Conservation (phyloP, 108 stramenopile species). For the Cyclotella choctawhatcheeana region DNA sequence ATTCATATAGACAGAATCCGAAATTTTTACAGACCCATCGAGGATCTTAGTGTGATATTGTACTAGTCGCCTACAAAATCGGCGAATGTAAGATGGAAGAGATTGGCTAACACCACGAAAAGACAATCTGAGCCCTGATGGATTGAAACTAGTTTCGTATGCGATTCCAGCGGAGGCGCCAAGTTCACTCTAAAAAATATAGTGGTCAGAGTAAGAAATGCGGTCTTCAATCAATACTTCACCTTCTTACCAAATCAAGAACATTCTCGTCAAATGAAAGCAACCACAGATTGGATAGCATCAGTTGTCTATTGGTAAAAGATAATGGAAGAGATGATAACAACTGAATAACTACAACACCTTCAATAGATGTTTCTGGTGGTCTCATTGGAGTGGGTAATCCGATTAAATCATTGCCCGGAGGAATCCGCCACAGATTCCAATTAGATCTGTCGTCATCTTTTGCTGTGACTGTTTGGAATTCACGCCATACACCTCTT, state of each 20-base stretch:
- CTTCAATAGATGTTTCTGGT: constrained; percentile 69
- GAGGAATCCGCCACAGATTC: constrained; percentile 53
- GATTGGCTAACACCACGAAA: constrained; percentile 78
- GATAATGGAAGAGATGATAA: constrained; percentile 66
- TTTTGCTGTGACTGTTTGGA: constrained; percentile 12
- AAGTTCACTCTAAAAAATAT: constrained; percentile 52
- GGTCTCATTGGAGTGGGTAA: constrained; percentile 56
- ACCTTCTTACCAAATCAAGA: constrained; percentile 51
- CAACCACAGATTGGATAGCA: constrained; percentile 71
- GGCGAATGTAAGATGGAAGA: constrained; percentile 70
- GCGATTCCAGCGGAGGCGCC: constrained; percentile 79
- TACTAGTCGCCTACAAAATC: constrained; percentile 68
- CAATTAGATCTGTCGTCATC: constrained; percentile 21
- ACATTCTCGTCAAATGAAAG: constrained; percentile 72
- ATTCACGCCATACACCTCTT: constrained; percentile 25
- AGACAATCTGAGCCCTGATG: constrained; percentile 67
- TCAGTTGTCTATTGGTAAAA: constrained; percentile 59
- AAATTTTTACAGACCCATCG: constrained; percentile 53
- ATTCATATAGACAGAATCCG: constrained; percentile 32
- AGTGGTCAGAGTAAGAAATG: neutral
- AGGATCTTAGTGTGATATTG: constrained; percentile 63
- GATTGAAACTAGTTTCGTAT: constrained; percentile 78
- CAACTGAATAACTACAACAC: constrained; percentile 70
- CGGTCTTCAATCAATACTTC: no score
- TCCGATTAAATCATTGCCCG: constrained; percentile 18